Evolutionary conservation across 306 rosid genomes (phyloP).

Genomic region (Vigna radiata): DNA sequence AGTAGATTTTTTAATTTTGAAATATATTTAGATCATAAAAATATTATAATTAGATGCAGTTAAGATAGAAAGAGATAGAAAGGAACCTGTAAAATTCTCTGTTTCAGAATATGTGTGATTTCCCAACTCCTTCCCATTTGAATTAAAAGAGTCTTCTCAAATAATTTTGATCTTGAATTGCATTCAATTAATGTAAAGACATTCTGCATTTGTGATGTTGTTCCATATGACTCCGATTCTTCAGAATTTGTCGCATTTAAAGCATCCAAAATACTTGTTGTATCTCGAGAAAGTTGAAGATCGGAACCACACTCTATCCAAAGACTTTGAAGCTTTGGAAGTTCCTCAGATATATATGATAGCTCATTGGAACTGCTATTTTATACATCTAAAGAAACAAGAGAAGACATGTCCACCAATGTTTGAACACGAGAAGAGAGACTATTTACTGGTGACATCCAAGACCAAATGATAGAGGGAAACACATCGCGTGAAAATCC

Average conservation of each 20-base stretch:
- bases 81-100: no score
- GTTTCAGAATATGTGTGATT: no score
- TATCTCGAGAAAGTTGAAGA: conserved; percentile 9
- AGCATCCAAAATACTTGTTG: not conserved
- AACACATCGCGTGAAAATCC: conserved; percentile 38
- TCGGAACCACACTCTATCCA: not conserved
- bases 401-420: not conserved
- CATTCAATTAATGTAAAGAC: no score
- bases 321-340: conserved; percentile 23
- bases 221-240: no score
- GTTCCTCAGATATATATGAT: not conserved
- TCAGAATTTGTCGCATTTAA: not conserved
- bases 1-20: no score
- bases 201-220: no score
- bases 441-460: conserved; percentile 40
- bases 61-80: no score
- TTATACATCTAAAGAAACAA: not conserved
- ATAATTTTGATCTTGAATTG: no score
- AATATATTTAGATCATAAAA: no score
- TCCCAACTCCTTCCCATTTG: no score
- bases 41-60: no score
- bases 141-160: no score
- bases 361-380: not conserved
- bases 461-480: conserved; percentile 41
- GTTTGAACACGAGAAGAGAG: not conserved